These are phyloP conservation scores for Sarocladium strictum DNA, from an alignment of 2,329 filamentous ascomycete genomes.

Conservation along the genomic window DNA sequence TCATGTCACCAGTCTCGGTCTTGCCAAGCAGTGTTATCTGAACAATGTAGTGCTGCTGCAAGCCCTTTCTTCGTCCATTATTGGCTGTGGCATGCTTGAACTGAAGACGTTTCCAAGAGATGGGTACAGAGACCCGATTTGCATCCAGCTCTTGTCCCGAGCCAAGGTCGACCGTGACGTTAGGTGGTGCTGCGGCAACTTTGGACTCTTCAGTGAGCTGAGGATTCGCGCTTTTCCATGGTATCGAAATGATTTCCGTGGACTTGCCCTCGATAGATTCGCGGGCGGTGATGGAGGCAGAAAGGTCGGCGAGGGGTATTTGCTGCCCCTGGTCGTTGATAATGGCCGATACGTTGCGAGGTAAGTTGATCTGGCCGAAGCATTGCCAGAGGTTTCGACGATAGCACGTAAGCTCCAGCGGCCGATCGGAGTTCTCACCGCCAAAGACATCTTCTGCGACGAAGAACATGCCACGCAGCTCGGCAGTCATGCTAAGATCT, in stretches of 20 bases:
- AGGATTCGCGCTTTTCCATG: conserved; percentile 78
- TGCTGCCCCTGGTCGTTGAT: conserved; percentile 70
- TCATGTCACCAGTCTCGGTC: conserved; percentile 58
- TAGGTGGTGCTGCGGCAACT: conserved; percentile 44
- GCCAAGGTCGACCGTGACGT: conserved; percentile 48
- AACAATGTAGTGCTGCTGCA: conserved; percentile 93
- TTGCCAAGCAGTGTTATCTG: conserved; percentile 78
- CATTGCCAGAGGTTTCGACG: conserved; percentile 93
- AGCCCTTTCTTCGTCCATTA: conserved; percentile 85
- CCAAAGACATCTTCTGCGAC: conserved; percentile 76
- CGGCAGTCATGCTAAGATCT: conserved; percentile 63
- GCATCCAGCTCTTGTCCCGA: conserved; percentile 67
- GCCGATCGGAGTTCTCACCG: conserved; percentile 48
- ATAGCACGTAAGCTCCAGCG: conserved; percentile 87
- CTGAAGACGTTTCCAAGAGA: conserved; percentile 90
- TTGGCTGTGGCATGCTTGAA: conserved; percentile 97
- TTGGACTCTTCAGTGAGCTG: conserved; percentile 45
- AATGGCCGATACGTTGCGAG: conserved; percentile 64
- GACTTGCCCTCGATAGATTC: conserved; percentile 90
- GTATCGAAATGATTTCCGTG: conserved; percentile 93
- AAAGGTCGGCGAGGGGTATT: conserved; percentile 69
- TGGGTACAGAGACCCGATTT: conserved; percentile 71
- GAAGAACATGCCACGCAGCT: conserved; percentile 85
- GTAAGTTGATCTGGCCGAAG: conserved; percentile 76
- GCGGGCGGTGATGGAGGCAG: conserved; percentile 75